These are phyloP conservation scores for Rhizophagus clarus DNA, from an alignment of 192 early-diverging fungal species.

Conservation along the genomic window DNA sequence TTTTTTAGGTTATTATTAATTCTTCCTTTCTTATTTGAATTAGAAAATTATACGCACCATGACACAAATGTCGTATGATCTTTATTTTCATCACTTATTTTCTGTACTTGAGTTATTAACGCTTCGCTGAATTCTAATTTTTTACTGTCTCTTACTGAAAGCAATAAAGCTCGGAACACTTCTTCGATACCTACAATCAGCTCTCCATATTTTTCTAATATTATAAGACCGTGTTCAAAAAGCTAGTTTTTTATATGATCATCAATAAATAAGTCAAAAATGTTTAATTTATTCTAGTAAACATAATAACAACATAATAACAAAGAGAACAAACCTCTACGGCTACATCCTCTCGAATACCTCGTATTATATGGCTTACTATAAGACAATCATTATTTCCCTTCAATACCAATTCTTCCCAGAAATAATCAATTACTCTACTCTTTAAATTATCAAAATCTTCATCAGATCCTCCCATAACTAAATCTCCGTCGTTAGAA, in stretches of 20 bases:
- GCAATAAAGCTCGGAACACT: slow-evolving; percentile 20
- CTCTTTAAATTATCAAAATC: neutral
- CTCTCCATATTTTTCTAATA: slow-evolving; percentile 1
- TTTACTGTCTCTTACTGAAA: slow-evolving; percentile 1
- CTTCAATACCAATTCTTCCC: slow-evolving; percentile 25
- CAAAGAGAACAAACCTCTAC: slow-evolving; percentile 1
- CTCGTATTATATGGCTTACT: slow-evolving; percentile 8
- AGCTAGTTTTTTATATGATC: neutral
- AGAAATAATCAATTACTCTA: slow-evolving; percentile 18
- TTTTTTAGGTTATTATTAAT: no score
- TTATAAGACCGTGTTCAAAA: neutral
- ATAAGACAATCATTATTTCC: neutral
- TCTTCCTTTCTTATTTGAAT: neutral
- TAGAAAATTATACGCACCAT: neutral
- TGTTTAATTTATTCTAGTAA: neutral
- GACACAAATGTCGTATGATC: slow-evolving; percentile 2
- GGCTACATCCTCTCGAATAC: slow-evolving; percentile 16
- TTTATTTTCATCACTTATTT: slow-evolving; percentile 1
- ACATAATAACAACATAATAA: neutral
- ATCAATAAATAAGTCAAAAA: neutral
- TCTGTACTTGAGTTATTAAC: slow-evolving; percentile 11
- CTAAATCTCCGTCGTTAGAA: neutral
- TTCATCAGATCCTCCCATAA: neutral
- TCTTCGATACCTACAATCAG: slow-evolving; percentile 22
- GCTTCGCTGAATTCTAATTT: slow-evolving; percentile 22